These are phyloP conservation scores for Kodamaea kaohsiungensis DNA, from an alignment of 805 yeast species.

Conservation along the genomic window DNA sequence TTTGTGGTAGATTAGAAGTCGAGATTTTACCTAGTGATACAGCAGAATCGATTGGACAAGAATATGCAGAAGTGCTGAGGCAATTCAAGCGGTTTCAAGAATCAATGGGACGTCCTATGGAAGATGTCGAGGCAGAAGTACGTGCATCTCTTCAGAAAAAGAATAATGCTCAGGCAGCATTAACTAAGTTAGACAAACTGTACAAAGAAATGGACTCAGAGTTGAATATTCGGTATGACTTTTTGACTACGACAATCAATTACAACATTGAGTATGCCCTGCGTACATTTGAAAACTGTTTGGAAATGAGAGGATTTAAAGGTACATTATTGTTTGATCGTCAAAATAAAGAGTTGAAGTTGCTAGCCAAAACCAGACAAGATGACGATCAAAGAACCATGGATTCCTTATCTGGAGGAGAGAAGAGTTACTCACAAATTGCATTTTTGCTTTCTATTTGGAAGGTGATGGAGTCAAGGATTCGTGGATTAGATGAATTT, in stretches of 20 bases:
- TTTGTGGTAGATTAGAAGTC: slow-evolving; percentile 52
- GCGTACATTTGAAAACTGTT: slow-evolving; percentile 54
- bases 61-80: slow-evolving; percentile 46
- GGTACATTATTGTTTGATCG: slow-evolving; percentile 72
- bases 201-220: slow-evolving; percentile 29
- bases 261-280: slow-evolving; percentile 33
- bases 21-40: slow-evolving; percentile 40
- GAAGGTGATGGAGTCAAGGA: slow-evolving; percentile 85
- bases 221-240: slow-evolving; percentile 32
- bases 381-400: slow-evolving; percentile 65
- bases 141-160: slow-evolving; percentile 26
- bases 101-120: slow-evolving; percentile 54
- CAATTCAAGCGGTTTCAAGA: slow-evolving; percentile 55
- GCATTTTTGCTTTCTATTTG: slow-evolving; percentile 86
- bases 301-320: slow-evolving; percentile 66
- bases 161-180: slow-evolving; percentile 42
- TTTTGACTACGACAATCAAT: slow-evolving; percentile 33
- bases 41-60: slow-evolving; percentile 49
- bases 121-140: slow-evolving; percentile 46
- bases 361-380: slow-evolving; percentile 62
- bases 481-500: slow-evolving; percentile 92
- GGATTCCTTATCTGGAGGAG: slow-evolving; percentile 93
- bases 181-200: slow-evolving; percentile 39
- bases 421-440: slow-evolving; percentile 90
- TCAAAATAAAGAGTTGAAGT: slow-evolving; percentile 47